Conservation (phyloP, 192 early-diverging fungal species). For the Coemansia sp. region DNA sequence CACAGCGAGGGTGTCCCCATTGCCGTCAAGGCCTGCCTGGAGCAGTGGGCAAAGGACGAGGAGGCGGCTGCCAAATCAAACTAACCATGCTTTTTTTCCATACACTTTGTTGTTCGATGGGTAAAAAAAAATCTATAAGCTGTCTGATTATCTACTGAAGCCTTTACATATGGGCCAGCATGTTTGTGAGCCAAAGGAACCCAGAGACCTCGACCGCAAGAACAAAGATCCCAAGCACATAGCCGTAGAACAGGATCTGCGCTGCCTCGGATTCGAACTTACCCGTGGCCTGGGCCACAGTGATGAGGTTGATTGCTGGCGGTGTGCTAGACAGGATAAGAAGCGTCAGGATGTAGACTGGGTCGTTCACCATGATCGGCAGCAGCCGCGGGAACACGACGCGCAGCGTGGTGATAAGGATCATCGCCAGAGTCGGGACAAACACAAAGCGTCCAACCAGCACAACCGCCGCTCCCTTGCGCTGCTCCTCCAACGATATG, state of each 20-base stretch:
- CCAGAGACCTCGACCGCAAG: constrained; percentile 46
- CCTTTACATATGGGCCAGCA: constrained; percentile 17
- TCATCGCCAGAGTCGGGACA: constrained; percentile 46
- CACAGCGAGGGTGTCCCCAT: constrained; percentile 59
- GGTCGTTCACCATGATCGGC: constrained; percentile 59
- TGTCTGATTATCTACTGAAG: not conserved
- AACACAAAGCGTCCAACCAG: constrained; percentile 49
- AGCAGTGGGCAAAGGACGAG: constrained; percentile 43
- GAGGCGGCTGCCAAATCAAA: not conserved
- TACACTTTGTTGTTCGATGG: not conserved
- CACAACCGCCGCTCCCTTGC: constrained; percentile 30
- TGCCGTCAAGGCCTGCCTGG: constrained; percentile 51
- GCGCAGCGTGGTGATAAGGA: constrained; percentile 41
- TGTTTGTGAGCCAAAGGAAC: constrained; percentile 52
- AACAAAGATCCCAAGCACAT: constrained; percentile 55
- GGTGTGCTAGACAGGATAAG: constrained; percentile 65
- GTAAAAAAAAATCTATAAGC: not conserved
- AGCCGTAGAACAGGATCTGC: constrained; percentile 67
- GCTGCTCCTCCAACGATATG: constrained; percentile 22
- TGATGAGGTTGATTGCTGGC: constrained; percentile 69
- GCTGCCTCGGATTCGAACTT: constrained; percentile 70
- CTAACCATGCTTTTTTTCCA: not conserved
- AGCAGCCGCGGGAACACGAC: constrained; percentile 36
- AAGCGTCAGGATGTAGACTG: constrained; percentile 63
- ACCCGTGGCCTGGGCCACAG: constrained; percentile 67